Evolutionary conservation across 148 eudicot genomes (phyloP), one percentile per base, ranked within the genome.

Genomic region (Heliamphora exappendiculata): DNA sequence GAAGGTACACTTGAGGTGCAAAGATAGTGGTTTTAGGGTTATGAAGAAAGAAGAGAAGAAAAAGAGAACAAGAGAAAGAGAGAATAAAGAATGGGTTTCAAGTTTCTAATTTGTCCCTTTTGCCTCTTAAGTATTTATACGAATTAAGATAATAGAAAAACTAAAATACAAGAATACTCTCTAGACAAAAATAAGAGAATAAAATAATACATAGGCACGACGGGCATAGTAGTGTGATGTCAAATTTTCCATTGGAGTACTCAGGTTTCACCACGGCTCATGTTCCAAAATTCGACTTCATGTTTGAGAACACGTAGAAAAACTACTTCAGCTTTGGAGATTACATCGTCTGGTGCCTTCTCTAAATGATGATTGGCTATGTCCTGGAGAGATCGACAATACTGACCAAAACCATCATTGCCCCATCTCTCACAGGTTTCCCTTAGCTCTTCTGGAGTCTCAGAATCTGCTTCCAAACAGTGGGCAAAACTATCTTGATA

Each of bases 261-360:
- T 58, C 19, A 70, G 16, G 41, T 47, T 26, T 70, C 55, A 33
- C 75, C 78, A 1, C 8, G 70, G 62, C 97, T 89, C 95, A 93
- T 89, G 81, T 88, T 89, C 97, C 97, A 93, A 73, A 90, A 89
- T 75, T 85, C 86, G 17, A 91, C 83, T 82, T 93, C 97, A 54
- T 78, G 82, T 76, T 91, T 88, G 29, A 93, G 85, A 79, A 89
- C 84, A 5, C 47, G 70, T 64, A 88, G 26, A 9, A 91, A 79
- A 36, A 59, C 53, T 16, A 73, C 86, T 85, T 93, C 97, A 51
- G 96, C 96, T 58, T 89, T 83, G n/a, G 74, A 74, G 55, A 68
- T 24, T 14, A 79, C 87, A 39, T 88, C 87, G 22, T 84, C 86
- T 0, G 93, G 72, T 33, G 88, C 85, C 75, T 81, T 84, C 33